Percentiles rank a stretch among this genome's conserved stretches.
These are phyloP conservation scores for Hygrocybe punicea DNA, from an alignment of 768 basidiomycete species.

Conservation along the genomic window DNA sequence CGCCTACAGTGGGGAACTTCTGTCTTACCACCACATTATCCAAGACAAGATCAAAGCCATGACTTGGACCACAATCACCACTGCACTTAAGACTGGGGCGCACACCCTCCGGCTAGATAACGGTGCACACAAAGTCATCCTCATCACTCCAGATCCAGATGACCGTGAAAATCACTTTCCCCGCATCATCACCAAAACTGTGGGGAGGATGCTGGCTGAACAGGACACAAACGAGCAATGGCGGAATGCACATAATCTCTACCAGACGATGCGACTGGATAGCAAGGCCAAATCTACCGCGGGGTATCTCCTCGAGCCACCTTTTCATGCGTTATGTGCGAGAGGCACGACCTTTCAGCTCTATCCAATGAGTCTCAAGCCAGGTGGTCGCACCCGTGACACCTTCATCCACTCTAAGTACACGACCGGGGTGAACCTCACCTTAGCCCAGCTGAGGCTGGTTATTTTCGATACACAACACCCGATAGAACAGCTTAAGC, in stretches of 20 bases:
- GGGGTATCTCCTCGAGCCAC: conserved; percentile 9
- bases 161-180: background rate
- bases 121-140: background rate
- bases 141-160: background rate
- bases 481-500: conserved; percentile 3
- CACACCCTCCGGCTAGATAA: background rate
- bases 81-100: background rate
- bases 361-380: conserved; percentile 5
- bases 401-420: conserved; percentile 2
- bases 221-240: conserved; percentile 4
- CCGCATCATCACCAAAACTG: conserved; percentile 5
- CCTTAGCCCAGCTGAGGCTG: conserved; percentile 5
- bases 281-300: conserved; percentile 4
- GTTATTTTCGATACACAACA: conserved; percentile 6
- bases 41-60: background rate
- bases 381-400: background rate
- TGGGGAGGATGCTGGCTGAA: conserved; percentile 3
- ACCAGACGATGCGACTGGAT: conserved; percentile 8
- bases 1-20: background rate
- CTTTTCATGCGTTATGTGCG: conserved; percentile 9
- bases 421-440: conserved; percentile 1
- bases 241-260: conserved; percentile 9
- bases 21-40: background rate
- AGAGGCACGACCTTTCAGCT: conserved; percentile 9
- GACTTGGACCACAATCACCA: conserved; percentile 1